Base-by-base conservation (phyloP, 177 flowering plant genomes). In the Vitis hybrid region DNA sequence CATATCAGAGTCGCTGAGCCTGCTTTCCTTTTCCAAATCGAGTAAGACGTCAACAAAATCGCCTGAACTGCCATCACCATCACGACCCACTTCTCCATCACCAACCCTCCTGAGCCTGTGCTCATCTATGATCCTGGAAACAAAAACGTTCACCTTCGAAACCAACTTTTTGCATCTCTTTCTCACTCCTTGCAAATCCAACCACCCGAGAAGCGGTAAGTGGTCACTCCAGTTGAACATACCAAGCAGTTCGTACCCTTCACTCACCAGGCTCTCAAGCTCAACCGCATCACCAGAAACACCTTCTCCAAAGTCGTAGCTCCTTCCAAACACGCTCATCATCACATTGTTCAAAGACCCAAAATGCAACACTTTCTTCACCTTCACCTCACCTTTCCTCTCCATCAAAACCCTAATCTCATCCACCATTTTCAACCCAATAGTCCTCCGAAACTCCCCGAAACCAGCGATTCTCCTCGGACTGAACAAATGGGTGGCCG, bases 241-340 rank as follows among this genome's bases (percentile, higher is more conserved):
- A 49, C 95, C 94, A 4, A 93, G 81, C 76, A 91, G 65, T 62
- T 93, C 91, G 69, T 93, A 93, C 69, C 98, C 98, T 84, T 93
- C 98, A 14, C 76, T 84, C 55, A 93, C 97, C 77, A 93, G 60
- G 46, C 58, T 67, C 68, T 86, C 91, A 15, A 89, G 65, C 61
- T 74, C 80, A 48, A 3, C 5, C 65, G 79, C 92, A 11, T 69
- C 73, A 32, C 67, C 83, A 0, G 11, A 55, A 12, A 9, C 50
- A 17, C 67, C 65, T 5, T 60, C 68, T 15, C 60, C 64, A 46
- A 86, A 83, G 30, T 82, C 82, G 49, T 80, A 82, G 0, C 64
- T 53, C 48, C 64, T 80, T 0, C 88, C 87, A 67, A 85, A 86
- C 46, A 83, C 90, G 62, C 68, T 83, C 79, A 54, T 74, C 86